phyloP scores from a whole-genome alignment of 768 basidiomycete species.

The Asterophora parasitica region DNA sequence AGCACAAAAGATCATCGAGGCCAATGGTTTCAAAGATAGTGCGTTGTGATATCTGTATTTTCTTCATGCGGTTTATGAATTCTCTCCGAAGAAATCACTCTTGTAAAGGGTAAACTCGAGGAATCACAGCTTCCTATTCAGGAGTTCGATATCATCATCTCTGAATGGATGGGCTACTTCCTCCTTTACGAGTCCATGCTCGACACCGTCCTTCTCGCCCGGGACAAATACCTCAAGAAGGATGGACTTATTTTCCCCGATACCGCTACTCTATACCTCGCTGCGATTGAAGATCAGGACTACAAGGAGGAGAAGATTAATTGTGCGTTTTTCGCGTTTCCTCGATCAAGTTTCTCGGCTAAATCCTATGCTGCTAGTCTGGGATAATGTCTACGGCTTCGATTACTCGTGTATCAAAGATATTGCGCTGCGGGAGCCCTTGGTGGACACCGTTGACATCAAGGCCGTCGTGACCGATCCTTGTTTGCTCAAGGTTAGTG shows the following conservation, averaged over 20 bases:
- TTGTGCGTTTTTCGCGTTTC: slow-evolving; percentile 53
- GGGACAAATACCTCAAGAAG: slow-evolving; percentile 93
- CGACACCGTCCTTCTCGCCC: slow-evolving; percentile 93
- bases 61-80: slow-evolving; percentile 3
- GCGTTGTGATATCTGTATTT: slow-evolving; percentile 24
- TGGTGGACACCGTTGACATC: slow-evolving; percentile 98
- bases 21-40: slow-evolving; percentile 97
- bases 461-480: slow-evolving; percentile 95
- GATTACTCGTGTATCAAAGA: slow-evolving; percentile 99
- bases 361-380: slow-evolving; percentile 57
- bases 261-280: slow-evolving; percentile 85
- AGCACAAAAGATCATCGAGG: slow-evolving; percentile 93
- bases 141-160: slow-evolving; percentile 97
- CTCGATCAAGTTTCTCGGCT: slow-evolving; percentile 1
- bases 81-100: slow-evolving; percentile 71
- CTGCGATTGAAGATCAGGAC: slow-evolving; percentile 98
- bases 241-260: slow-evolving; percentile 96
- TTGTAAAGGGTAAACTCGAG: slow-evolving; percentile 97
- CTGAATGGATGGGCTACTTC: slow-evolving; percentile 99
- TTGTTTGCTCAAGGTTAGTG: slow-evolving; percentile 73
- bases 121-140: slow-evolving; percentile 84
- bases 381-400: slow-evolving; percentile 99
- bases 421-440: slow-evolving; percentile 91
- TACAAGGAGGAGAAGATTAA: slow-evolving; percentile 99
- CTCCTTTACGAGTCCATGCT: slow-evolving; percentile 99